Base-by-base conservation (phyloP, 2,329 filamentous ascomycete species). In the Parasarocladium wereldwijsianum region DNA sequence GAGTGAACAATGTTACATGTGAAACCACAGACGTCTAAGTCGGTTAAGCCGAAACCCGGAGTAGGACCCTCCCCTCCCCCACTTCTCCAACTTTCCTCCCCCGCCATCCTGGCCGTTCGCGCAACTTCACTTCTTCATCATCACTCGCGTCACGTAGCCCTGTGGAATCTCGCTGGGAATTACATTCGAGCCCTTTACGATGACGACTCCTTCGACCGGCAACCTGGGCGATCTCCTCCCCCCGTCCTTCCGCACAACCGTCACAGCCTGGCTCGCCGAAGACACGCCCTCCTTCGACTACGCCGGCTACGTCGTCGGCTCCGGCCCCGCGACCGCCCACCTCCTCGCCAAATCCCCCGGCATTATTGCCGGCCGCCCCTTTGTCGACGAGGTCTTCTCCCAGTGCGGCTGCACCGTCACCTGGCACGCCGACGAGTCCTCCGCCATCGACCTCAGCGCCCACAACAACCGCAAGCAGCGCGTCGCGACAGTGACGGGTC, bases 241-340 rank as follows among this genome's bases (percentile, higher is more conserved):
- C 0, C 70, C 76, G 14, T 80, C 76, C 38, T 94, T 84, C 73
- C 93, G 87, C 52, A 67, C 75, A 29, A 70, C 76, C 40, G 72
- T 94, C 38, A 70, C 76, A 15, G 59, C 70, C 45, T 98, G 90
- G 90, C 77, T 94, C 10, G 81, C 85, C 46, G 90, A 98, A 58
- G 90, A 98, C 59, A 92, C 85, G 3, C 90, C 90, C 4, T 90
- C 83, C 31, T 87, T 93, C 57, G 90, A 98, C 64, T 94, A 93
- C 52, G 90, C 83, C 45, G 90, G 90, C 36, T 98, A 93, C 54
- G 90, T 98, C 6, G 90, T 98, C 15, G 90, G 90, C 38, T 71
- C 80, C 22, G 58, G 57, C 17, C 54, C 59, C 7, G 69, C 70
- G 34, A 70, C 64, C 10, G 76, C 76, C 13, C 78, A 70, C 4